phyloP scores from a whole-genome alignment of 2,329 filamentous ascomycete species.

The Coniochaeta sp. region DNA sequence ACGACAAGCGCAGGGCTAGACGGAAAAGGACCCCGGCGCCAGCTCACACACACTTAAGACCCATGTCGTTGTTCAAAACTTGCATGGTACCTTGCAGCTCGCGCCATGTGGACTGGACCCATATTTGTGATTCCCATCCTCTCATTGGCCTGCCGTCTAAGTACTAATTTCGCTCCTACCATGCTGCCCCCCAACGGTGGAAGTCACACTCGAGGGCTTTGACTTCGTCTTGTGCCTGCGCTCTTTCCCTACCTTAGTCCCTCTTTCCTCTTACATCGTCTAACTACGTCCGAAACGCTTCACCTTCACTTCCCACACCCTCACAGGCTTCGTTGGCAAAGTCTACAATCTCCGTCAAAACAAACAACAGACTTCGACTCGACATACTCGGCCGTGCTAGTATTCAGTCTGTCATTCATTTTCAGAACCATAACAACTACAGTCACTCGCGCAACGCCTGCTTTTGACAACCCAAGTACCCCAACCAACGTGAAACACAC shows the following conservation, averaged over 20 bases:
- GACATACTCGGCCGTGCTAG: constrained; percentile 19
- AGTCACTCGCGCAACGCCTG: not conserved
- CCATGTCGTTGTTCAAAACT: not conserved
- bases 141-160: not conserved
- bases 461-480: not conserved
- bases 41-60: not conserved
- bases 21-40: not conserved
- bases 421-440: constrained; percentile 4
- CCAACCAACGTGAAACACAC: not conserved
- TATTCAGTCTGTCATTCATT: constrained; percentile 23
- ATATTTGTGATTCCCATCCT: not conserved
- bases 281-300: constrained; percentile 8
- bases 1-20: not conserved
- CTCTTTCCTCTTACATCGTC: constrained; percentile 6
- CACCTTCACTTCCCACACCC: constrained; percentile 9
- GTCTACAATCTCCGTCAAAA: constrained; percentile 25
- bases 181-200: not conserved
- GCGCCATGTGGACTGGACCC: constrained; percentile 12
- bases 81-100: not conserved
- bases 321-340: constrained; percentile 50
- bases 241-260: constrained; percentile 8
- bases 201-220: constrained; percentile 10
- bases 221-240: constrained; percentile 1
- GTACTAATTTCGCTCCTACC: not conserved
- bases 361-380: constrained; percentile 17